Percentiles rank a stretch among this genome's conserved stretches.
phyloP scores from a whole-genome alignment of 2,329 filamentous ascomycete species.

The Colletotrichum karsti region DNA sequence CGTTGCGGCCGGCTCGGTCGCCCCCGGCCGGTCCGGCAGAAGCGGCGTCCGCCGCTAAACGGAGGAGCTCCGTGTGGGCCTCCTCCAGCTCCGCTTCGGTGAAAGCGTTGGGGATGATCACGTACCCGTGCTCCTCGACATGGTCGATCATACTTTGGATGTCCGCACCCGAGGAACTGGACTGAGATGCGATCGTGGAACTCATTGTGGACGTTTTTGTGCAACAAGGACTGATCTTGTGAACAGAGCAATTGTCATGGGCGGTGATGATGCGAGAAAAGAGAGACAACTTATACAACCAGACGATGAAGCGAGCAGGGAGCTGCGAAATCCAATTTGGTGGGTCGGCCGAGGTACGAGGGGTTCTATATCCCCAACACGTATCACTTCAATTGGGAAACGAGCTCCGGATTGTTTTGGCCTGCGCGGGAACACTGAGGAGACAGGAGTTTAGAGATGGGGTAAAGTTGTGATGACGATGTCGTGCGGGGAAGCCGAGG shows the following conservation, averaged over 20 bases:
- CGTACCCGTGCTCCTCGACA: conserved; percentile 40
- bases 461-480: not conserved
- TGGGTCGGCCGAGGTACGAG: not conserved
- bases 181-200: not conserved
- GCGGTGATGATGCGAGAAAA: too few species aligned
- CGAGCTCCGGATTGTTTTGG: not conserved
- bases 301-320: not conserved
- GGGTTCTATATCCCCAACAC: not conserved
- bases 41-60: conserved; percentile 30
- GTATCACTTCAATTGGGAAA: not conserved
- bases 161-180: not conserved
- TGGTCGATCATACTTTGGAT: conserved; percentile 29
- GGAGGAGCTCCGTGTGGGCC: conserved; percentile 32
- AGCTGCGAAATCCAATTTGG: not conserved
- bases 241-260: too few species aligned
- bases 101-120: conserved; percentile 42
- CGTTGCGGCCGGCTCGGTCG: conserved; percentile 38
- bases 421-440: not conserved
- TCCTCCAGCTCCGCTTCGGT: conserved; percentile 39
- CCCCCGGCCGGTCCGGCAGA: conserved; percentile 36
- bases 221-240: too few species aligned
- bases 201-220: conserved; percentile 12
- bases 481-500: not conserved
- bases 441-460: not conserved
- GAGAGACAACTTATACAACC: not conserved